phyloP scores from a whole-genome alignment of 2,329 filamentous ascomycete species.

The Sordariomycetes sp. region DNA sequence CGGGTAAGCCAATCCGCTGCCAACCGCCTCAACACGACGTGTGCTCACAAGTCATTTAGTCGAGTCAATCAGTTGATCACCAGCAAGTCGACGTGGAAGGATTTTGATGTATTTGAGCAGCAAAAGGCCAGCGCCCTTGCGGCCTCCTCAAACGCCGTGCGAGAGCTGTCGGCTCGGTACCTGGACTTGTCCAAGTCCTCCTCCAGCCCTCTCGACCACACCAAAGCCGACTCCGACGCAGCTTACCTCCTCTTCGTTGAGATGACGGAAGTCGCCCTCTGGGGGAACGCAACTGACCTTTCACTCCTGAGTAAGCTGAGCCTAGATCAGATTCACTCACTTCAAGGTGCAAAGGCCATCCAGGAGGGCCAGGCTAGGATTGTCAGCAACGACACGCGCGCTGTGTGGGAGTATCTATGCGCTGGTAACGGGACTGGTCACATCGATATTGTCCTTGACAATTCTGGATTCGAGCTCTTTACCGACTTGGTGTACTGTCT shows the following conservation, averaged over 20 bases:
- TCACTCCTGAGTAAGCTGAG: conserved; percentile 55
- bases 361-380: conserved; percentile 58
- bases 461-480: conserved; percentile 62
- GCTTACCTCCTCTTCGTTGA: conserved; percentile 56
- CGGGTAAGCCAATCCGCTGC: conserved; percentile 24
- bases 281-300: conserved; percentile 61
- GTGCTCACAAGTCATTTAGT: not conserved
- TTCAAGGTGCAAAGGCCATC: conserved; percentile 54
- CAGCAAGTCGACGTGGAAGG: conserved; percentile 44
- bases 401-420: conserved; percentile 17
- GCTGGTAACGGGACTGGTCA: conserved; percentile 15
- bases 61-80: conserved; percentile 44
- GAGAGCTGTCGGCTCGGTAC: conserved; percentile 1
- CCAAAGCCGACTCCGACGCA: no score
- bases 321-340: conserved; percentile 60
- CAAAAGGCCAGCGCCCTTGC: conserved; percentile 58
- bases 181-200: not conserved
- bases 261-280: conserved; percentile 60
- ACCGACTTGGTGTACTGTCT: conserved; percentile 59
- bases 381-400: conserved; percentile 52
- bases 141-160: conserved; percentile 49
- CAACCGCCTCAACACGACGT: not conserved
- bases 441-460: conserved; percentile 64
- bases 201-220: no score
- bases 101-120: conserved; percentile 54